Evolutionary conservation across 305 asterid genomes (phyloP).

Genomic region (Fraxinus sp.): DNA sequence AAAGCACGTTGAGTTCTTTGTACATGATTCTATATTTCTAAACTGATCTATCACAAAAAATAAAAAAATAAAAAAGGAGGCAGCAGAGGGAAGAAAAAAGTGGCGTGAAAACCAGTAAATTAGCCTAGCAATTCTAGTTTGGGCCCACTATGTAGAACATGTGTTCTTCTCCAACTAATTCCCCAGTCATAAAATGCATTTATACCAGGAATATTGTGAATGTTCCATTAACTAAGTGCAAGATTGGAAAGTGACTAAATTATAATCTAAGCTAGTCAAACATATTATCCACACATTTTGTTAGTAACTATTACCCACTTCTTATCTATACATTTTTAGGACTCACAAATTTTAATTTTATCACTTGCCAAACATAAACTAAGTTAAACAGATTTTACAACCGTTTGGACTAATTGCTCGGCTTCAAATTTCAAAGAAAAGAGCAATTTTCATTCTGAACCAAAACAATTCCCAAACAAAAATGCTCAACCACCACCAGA

Average conservation of each 20-base stretch:
- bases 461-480: background rate
- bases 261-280: background rate
- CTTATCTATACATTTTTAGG: background rate
- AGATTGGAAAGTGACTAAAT: background rate
- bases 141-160: background rate
- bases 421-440: background rate
- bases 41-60: background rate
- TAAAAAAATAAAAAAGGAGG: no score
- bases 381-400: background rate
- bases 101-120: background rate
- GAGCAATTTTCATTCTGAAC: background rate
- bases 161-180: background rate
- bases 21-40: background rate
- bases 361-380: background rate
- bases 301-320: background rate
- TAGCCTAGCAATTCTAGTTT: background rate
- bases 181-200: background rate
- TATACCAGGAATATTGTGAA: background rate
- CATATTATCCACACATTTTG: background rate
- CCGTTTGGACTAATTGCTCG: background rate
- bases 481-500: background rate
- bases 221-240: background rate
- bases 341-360: background rate
- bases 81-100: background rate
- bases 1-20: background rate